Conservation (phyloP, 768 basidiomycete genomes). For the Termitomyces sp. region DNA sequence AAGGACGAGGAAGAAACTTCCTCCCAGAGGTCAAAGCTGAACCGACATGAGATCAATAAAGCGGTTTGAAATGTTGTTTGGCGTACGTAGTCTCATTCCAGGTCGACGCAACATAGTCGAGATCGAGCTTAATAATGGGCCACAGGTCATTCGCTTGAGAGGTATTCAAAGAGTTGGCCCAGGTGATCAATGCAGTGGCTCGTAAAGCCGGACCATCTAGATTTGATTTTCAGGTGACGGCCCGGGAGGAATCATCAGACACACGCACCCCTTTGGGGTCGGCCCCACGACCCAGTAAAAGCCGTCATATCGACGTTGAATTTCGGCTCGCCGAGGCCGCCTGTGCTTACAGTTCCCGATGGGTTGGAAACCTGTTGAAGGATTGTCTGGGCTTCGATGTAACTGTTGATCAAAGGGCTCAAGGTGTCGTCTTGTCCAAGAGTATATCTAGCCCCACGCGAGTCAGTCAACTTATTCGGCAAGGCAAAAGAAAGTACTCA, state of each 20-base stretch:
- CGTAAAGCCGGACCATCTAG: constrained; percentile 71
- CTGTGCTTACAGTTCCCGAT: constrained; percentile 51
- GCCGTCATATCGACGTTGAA: constrained; percentile 47
- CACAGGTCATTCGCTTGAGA: too few relatives aligned
- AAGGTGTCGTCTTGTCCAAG: too few relatives aligned
- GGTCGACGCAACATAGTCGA: constrained; percentile 60
- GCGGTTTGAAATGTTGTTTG: not conserved
- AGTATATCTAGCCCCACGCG: not conserved
- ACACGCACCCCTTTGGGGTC: too few relatives aligned
- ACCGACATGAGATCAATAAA: constrained; percentile 21
- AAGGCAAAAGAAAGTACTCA: constrained; percentile 16
- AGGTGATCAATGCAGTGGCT: constrained; percentile 59
- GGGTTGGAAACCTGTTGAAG: constrained; percentile 66
- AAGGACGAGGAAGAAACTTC: constrained; percentile 69
- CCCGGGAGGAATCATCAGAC: not conserved
- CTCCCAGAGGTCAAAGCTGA: constrained; percentile 72
- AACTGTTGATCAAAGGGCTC: constrained; percentile 42
- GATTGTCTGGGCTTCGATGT: constrained; percentile 40
- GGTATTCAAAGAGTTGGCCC: constrained; percentile 57
- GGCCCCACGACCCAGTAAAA: too few relatives aligned
- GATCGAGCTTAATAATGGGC: constrained; percentile 40
- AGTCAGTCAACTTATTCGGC: not conserved
- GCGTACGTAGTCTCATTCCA: constrained; percentile 62
- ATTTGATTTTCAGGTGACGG: not conserved
- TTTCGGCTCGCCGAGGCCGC: constrained; percentile 74